Percentiles rank a stretch among this genome's conserved stretches.
Conservation (phyloP, 179 eudicot species). For the Silene coronaria region DNA sequence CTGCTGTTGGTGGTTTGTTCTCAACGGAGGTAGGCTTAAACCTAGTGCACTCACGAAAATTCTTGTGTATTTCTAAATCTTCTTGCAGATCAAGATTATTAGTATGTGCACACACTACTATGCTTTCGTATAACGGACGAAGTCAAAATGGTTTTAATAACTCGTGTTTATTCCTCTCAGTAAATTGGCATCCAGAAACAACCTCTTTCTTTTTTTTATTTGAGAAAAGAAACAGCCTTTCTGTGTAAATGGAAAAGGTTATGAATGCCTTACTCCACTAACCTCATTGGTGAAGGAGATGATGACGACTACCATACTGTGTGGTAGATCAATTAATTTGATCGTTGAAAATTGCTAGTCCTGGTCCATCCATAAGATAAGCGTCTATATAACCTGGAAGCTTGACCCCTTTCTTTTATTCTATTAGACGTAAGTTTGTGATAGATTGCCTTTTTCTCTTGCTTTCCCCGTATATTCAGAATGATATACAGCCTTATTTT, state of each 20-base stretch:
- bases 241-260: background rate
- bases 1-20: constrained; percentile 17
- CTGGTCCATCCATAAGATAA: background rate
- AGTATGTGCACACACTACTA: background rate
- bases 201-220: too few relatives aligned
- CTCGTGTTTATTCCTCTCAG: background rate
- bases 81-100: background rate
- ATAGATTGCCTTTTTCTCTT: background rate
- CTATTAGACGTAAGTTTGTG: background rate
- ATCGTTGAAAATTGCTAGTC: background rate
- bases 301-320: background rate
- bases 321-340: background rate
- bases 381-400: background rate
- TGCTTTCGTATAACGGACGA: background rate
- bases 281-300: background rate
- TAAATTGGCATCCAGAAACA: background rate
- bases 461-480: background rate
- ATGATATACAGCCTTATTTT: background rate
- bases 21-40: constrained; percentile 7
- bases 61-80: background rate
- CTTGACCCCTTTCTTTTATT: background rate
- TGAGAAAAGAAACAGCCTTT: background rate
- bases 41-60: background rate
- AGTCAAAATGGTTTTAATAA: background rate
- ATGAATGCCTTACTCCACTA: background rate